Evolutionary conservation across 73 alveolate species (phyloP).

Genomic region (Paramecium pentaurelia): DNA sequence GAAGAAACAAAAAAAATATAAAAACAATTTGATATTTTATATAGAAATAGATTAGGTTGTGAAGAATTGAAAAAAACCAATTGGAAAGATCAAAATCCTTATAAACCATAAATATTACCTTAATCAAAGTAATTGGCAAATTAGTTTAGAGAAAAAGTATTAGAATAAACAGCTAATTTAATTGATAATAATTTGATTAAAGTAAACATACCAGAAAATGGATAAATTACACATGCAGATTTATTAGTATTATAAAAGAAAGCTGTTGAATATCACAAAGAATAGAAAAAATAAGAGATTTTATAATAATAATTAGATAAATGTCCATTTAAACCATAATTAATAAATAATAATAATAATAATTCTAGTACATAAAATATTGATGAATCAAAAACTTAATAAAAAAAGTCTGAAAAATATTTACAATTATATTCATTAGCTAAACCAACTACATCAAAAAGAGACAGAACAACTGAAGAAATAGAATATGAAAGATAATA

Average conservation of each 20-base stretch:
- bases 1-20: slow-evolving; percentile 46
- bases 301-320: background rate
- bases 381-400: slow-evolving; percentile 23
- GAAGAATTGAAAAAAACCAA: slow-evolving; percentile 52
- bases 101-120: slow-evolving; percentile 44
- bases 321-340: slow-evolving; percentile 55
- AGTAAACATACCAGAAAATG: slow-evolving; percentile 46
- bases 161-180: slow-evolving; percentile 54
- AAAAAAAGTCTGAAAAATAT: background rate
- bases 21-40: slow-evolving; percentile 55
- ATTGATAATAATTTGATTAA: slow-evolving; percentile 48
- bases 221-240: slow-evolving; percentile 61
- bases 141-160: slow-evolving; percentile 46
- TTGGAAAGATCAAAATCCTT: slow-evolving; percentile 55
- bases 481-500: slow-evolving; percentile 55
- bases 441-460: slow-evolving; percentile 28
- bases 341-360: background rate
- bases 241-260: slow-evolving; percentile 46
- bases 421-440: slow-evolving; percentile 36
- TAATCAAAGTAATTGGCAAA: slow-evolving; percentile 47
- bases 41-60: slow-evolving; percentile 49
- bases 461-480: slow-evolving; percentile 50
- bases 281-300: slow-evolving; percentile 32
- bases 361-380: background rate
- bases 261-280: slow-evolving; percentile 27